Evolutionary conservation across 306 rosid species (phyloP).

Genomic region (Quercus berberidifolia): DNA sequence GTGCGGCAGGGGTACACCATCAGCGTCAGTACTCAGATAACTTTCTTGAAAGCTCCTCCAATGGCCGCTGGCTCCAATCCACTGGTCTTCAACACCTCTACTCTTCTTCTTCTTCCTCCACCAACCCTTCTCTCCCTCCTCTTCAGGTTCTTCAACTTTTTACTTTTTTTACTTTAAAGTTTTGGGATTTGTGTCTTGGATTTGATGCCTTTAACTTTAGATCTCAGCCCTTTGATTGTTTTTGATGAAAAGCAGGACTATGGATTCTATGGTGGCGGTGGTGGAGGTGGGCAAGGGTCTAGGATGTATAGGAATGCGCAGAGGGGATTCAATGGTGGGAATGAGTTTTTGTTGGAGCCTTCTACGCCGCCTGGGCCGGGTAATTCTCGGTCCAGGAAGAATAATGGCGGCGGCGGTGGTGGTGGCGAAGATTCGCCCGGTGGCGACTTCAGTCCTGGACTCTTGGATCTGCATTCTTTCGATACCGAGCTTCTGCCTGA

Average conservation of each 20-base stretch:
- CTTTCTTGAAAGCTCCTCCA: slow-evolving; percentile 53
- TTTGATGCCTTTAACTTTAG: slow-evolving; percentile 26
- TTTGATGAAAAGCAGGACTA: slow-evolving; percentile 62
- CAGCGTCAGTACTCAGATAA: slow-evolving; percentile 90
- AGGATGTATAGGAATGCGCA: slow-evolving; percentile 73
- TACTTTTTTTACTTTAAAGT: not conserved
- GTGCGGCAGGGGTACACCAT: slow-evolving; percentile 70
- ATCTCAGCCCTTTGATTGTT: slow-evolving; percentile 22
- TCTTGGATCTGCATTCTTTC: slow-evolving; percentile 90
- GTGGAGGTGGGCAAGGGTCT: slow-evolving; percentile 63
- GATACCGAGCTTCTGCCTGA: slow-evolving; percentile 95
- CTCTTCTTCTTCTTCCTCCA: slow-evolving; percentile 53
- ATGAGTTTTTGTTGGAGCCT: slow-evolving; percentile 75
- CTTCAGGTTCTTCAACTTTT: slow-evolving; percentile 53
- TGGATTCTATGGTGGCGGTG: slow-evolving; percentile 56
- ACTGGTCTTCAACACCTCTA: slow-evolving; percentile 94
- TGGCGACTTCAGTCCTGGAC: slow-evolving; percentile 92
- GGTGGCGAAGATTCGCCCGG: slow-evolving; percentile 60
- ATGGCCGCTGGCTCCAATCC: slow-evolving; percentile 87
- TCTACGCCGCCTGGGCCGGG: slow-evolving; percentile 60
- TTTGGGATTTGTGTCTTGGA: not conserved
- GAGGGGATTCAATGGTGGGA: slow-evolving; percentile 57
- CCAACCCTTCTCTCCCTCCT: slow-evolving; percentile 53
- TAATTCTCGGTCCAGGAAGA: slow-evolving; percentile 51
- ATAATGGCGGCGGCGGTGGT: slow-evolving; percentile 2